Conservation (phyloP, 2,329 filamentous ascomycete genomes). For the Arthroderma sp. region DNA sequence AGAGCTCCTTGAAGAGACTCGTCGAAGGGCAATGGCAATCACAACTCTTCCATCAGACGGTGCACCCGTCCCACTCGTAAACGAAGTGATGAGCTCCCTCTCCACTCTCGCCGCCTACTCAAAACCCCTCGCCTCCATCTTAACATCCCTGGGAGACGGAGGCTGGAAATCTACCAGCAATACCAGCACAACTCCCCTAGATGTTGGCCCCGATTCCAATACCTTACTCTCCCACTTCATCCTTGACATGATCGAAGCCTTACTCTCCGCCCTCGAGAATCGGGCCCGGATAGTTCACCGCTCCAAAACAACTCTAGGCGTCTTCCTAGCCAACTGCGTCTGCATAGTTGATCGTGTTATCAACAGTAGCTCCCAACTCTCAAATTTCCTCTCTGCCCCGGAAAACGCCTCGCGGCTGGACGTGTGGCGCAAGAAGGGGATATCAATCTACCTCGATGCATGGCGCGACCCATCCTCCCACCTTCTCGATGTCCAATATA, state of each 20-base stretch:
- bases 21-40: slow-evolving; percentile 52
- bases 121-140: slow-evolving; percentile 71
- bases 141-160: slow-evolving; percentile 83
- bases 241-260: slow-evolving; percentile 70
- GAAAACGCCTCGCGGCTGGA: slow-evolving; percentile 57
- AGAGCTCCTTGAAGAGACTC: slow-evolving; percentile 73
- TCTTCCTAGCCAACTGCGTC: slow-evolving; percentile 83
- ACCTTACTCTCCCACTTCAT: slow-evolving; percentile 85
- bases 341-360: slow-evolving; percentile 76
- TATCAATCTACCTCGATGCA: slow-evolving; percentile 65
- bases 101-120: slow-evolving; percentile 80
- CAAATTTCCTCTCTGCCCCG: slow-evolving; percentile 50
- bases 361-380: slow-evolving; percentile 59
- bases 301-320: slow-evolving; percentile 64
- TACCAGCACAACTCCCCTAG: slow-evolving; percentile 60
- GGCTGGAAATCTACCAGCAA: slow-evolving; percentile 60
- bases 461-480: slow-evolving; percentile 80
- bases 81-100: slow-evolving; percentile 73
- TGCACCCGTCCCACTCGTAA: slow-evolving; percentile 61
- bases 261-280: slow-evolving; percentile 61
- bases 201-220: slow-evolving; percentile 76
- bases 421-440: slow-evolving; percentile 75
- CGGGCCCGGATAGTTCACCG: slow-evolving; percentile 63
- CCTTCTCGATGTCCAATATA: slow-evolving; percentile 85
- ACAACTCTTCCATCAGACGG: slow-evolving; percentile 64